phyloP scores from a whole-genome alignment of 2,329 filamentous ascomycete species.

The Fusarium tuaranense region DNA sequence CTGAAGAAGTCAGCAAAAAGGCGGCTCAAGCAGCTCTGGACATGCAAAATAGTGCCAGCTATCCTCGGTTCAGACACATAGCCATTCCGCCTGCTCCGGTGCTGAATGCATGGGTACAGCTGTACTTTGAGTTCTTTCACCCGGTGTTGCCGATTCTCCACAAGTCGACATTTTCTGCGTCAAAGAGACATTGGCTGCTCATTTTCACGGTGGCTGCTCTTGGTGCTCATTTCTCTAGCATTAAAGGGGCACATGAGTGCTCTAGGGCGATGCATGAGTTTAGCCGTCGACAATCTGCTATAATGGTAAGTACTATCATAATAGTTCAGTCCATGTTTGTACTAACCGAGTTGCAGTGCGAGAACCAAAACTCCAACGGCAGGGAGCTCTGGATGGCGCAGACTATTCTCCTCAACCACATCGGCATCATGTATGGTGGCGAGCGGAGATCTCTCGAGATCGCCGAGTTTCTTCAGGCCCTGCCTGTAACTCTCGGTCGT shows the following conservation, averaged over 20 bases:
- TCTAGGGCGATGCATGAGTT: conserved; percentile 12
- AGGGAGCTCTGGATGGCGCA: conserved; percentile 19
- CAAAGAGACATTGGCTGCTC: conserved; percentile 11
- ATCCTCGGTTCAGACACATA: conserved; percentile 7
- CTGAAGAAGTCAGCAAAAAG: background rate
- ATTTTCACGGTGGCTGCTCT: conserved; percentile 5
- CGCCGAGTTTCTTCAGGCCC: conserved; percentile 1
- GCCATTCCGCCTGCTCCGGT: conserved; percentile 1
- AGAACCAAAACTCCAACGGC: background rate
- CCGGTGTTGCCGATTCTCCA: conserved; percentile 7
- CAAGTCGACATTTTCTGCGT: conserved; percentile 1
- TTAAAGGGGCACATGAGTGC: background rate
- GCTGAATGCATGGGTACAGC: background rate
- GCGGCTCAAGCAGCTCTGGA: background rate
- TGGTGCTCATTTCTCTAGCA: conserved; percentile 4
- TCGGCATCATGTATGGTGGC: conserved; percentile 5
- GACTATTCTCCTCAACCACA: conserved; percentile 2
- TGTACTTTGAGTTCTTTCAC: conserved; percentile 15
- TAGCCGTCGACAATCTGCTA: background rate
- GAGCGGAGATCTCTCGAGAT: conserved; percentile 13
- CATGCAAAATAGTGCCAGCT: background rate
- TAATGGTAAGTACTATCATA: background rate
- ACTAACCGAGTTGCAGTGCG: background rate
- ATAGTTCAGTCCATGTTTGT: background rate
- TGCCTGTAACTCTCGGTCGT: background rate